phyloP scores from a whole-genome alignment of 208 protist species.

The Trypanosoma grayi region DNA sequence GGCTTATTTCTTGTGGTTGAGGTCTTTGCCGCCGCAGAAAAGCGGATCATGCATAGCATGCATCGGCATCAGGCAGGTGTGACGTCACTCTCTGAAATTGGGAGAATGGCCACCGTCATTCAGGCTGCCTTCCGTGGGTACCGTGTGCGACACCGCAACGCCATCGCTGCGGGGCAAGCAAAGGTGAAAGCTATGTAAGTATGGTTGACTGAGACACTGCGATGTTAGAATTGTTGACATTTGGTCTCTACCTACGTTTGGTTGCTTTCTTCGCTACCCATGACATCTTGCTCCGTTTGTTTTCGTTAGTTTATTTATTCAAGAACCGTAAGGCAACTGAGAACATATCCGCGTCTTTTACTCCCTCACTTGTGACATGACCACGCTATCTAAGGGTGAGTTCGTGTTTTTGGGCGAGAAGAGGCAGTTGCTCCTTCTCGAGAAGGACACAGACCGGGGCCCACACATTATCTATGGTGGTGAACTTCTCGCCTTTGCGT shows the following conservation, averaged over 20 bases:
- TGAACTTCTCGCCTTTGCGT: conserved; percentile 32
- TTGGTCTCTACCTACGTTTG: not conserved
- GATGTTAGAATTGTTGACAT: no score
- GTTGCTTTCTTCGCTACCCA: not conserved
- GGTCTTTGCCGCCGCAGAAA: conserved; percentile 26
- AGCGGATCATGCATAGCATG: conserved; percentile 20
- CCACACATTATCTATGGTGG: conserved; percentile 36
- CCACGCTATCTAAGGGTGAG: conserved; percentile 15
- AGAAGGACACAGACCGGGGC: conserved; percentile 11
- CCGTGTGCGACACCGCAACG: conserved; percentile 10
- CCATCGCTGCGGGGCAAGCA: not conserved
- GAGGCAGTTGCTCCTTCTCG: conserved; percentile 16
- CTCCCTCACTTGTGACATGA: conserved; percentile 7
- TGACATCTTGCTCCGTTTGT: not conserved
- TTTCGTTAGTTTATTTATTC: no score
- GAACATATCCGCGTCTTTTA: conserved; percentile 5
- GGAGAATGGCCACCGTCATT: conserved; percentile 34
- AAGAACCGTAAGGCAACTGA: no score
- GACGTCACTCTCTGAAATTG: conserved; percentile 11
- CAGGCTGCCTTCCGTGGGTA: conserved; percentile 44
- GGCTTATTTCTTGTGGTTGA: conserved; percentile 2
- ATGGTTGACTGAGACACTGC: no score
- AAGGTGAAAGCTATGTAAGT: no score
- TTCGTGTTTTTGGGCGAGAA: conserved; percentile 16
- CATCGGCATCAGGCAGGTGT: not conserved